Conservation (phyloP, 78 protist genomes). For the Anaeramoeba ignava region DNA sequence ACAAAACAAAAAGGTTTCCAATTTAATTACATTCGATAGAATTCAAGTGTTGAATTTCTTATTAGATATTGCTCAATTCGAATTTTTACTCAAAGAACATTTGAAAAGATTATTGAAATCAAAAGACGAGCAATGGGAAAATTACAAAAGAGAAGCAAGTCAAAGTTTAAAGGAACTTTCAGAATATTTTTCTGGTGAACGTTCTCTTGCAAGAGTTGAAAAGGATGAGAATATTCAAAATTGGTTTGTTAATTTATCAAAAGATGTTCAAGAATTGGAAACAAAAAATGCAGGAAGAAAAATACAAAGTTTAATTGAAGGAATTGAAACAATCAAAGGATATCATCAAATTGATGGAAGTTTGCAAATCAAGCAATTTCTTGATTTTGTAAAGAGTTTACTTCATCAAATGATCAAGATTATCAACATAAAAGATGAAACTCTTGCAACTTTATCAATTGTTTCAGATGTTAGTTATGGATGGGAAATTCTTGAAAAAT, state of each 20-base stretch:
- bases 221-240: conserved; percentile 61
- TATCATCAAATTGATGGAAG: conserved; percentile 51
- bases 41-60: conserved; percentile 43
- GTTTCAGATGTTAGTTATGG: conserved; percentile 45
- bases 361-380: conserved; percentile 67
- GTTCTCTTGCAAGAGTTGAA: conserved; percentile 56
- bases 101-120: conserved; percentile 25
- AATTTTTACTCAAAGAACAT: conserved; percentile 56
- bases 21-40: conserved; percentile 6
- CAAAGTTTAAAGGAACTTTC: conserved; percentile 52
- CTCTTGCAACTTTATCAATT: not conserved
- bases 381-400: conserved; percentile 53
- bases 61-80: conserved; percentile 75
- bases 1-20: conserved; percentile 26
- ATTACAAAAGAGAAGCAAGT: conserved; percentile 28
- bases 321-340: conserved; percentile 79
- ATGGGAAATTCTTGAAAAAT: conserved; percentile 60
- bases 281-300: conserved; percentile 56
- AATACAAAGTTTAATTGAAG: conserved; percentile 67
- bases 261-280: conserved; percentile 14
- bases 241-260: conserved; percentile 69
- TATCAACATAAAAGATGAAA: conserved; percentile 21
- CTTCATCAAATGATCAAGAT: conserved; percentile 73
- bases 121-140: conserved; percentile 59
- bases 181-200: conserved; percentile 70